phyloP scores from a whole-genome alignment of 306 rosid species.

The Phaseolus lunatus region DNA sequence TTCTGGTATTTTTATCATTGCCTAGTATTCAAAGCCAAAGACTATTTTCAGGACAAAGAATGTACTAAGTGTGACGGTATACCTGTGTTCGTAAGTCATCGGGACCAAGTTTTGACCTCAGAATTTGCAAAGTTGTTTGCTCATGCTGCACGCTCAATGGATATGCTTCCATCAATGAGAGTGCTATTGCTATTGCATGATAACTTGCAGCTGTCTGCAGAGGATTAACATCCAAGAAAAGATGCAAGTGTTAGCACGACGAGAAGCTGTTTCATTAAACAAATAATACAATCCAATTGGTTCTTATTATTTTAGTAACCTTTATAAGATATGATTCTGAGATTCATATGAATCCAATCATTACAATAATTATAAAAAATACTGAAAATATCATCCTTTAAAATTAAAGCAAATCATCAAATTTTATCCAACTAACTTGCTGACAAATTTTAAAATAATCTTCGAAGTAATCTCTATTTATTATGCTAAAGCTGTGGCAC shows the following conservation, averaged over 20 bases:
- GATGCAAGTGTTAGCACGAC: no score
- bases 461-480: no score
- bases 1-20: no score
- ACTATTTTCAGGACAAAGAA: no score
- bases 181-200: conserved; percentile 98
- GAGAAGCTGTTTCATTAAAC: no score
- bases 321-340: conserved; percentile 12
- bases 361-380: background rate
- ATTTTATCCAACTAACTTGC: conserved; percentile 44
- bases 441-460: no score
- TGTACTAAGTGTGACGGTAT: conserved; percentile 41
- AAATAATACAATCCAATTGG: no score
- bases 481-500: no score
- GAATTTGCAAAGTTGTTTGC: conserved; percentile 94
- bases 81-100: conserved; percentile 98
- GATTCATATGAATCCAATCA: conserved; percentile 2
- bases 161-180: conserved; percentile 98
- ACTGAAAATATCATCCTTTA: background rate
- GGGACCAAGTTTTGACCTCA: conserved; percentile 96
- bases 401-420: conserved; percentile 22
- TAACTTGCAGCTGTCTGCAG: conserved; percentile 99
- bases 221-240: no score
- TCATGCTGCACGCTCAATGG: conserved; percentile 98
- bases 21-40: no score
- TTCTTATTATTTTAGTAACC: conserved; percentile 1